Percentiles rank a stretch among this genome's conserved stretches.
These are phyloP conservation scores for Mucor sp. DNA, from an alignment of 371 early-diverging fungal species.

Conservation along the genomic window DNA sequence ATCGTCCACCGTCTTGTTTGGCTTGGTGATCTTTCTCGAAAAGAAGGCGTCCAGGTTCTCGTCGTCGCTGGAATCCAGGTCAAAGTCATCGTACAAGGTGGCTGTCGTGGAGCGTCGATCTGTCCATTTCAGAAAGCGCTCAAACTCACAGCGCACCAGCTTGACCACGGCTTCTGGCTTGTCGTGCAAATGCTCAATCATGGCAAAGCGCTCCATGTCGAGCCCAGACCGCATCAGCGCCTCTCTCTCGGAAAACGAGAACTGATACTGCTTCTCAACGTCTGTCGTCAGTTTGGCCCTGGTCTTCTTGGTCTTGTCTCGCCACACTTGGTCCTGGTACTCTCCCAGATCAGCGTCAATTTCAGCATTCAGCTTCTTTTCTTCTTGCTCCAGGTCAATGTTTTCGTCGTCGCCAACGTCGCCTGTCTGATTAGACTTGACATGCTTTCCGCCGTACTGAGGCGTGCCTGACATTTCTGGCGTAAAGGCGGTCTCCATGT, in stretches of 20 bases:
- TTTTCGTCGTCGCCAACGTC: constrained; percentile 6
- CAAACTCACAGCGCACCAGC: constrained; percentile 32
- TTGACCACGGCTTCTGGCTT: constrained; percentile 35
- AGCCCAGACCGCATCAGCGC: constrained; percentile 51
- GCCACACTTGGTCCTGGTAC: constrained; percentile 62
- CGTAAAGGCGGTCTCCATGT: constrained; percentile 6
- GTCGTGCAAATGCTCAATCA: constrained; percentile 55
- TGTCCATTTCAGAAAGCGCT: constrained; percentile 40
- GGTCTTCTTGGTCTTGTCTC: constrained; percentile 61
- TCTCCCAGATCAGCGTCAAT: constrained; percentile 53
- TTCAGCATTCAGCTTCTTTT: constrained; percentile 47
- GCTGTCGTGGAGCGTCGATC: constrained; percentile 30
- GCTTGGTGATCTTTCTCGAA: constrained; percentile 53
- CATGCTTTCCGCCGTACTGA: constrained; percentile 26
- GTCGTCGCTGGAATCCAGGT: constrained; percentile 54
- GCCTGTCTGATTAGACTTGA: not conserved
- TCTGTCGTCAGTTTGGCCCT: constrained; percentile 55
- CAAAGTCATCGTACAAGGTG: constrained; percentile 45
- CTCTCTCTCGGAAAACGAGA: constrained; percentile 56
- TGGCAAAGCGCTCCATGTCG: constrained; percentile 59
- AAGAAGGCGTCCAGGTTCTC: constrained; percentile 58
- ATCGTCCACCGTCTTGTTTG: constrained; percentile 42
- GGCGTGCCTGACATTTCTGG: constrained; percentile 12
- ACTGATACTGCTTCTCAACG: constrained; percentile 54
- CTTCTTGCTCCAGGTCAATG: constrained; percentile 41